Evolutionary conservation across 2,329 filamentous ascomycete genomes (phyloP), one percentile per base, ranked within the genome.

Genomic region (Colletotrichum sp.): DNA sequence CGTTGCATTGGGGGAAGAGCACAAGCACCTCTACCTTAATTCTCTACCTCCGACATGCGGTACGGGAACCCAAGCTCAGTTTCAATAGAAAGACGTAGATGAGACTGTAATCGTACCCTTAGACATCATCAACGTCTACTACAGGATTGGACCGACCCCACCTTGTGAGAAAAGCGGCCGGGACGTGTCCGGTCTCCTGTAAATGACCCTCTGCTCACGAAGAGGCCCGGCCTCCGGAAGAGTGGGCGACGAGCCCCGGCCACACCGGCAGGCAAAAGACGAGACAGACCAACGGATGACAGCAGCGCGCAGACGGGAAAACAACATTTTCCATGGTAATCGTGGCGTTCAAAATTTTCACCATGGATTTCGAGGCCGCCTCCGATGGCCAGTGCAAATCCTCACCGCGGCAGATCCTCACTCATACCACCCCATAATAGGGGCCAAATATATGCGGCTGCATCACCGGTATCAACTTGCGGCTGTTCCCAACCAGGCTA

Each of bases 181-280:
- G 69, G 18, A 64, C 63, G 64, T 26, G 63, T 34, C 73, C 64
- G 64, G 73, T 76, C 69, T 76, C 73, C 18, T 64, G 44, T 76
- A 73, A 60, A 76, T 73, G 70, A 73, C 63, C 32, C 64, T 64
- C 28, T 68, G 57, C 26, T 30, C 32, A 68, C 5, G 30, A 36
- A 18, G 52, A 15, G 69, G 63, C 32, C 69, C 39, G 28, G 21
- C 44, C 57, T 72, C 72, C 36, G 68, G 63, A 62, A 68, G 30
- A 13, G 52, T 68, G 72, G 68, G 63, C 24, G 52, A 52, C 26
- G 24, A 21, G 28, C 21, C 24, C 59, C 30, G 68, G 36, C 28
- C 12, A n/a, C 36, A 32, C 26, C 52, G 72, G 36, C 34, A 67
- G 62, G 52, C 57, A 65, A 10, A 30, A 12, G 8, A 57, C 7